Evolutionary conservation across 2,329 filamentous ascomycete genomes (phyloP).

Genomic region (Cytospora piceicola): DNA sequence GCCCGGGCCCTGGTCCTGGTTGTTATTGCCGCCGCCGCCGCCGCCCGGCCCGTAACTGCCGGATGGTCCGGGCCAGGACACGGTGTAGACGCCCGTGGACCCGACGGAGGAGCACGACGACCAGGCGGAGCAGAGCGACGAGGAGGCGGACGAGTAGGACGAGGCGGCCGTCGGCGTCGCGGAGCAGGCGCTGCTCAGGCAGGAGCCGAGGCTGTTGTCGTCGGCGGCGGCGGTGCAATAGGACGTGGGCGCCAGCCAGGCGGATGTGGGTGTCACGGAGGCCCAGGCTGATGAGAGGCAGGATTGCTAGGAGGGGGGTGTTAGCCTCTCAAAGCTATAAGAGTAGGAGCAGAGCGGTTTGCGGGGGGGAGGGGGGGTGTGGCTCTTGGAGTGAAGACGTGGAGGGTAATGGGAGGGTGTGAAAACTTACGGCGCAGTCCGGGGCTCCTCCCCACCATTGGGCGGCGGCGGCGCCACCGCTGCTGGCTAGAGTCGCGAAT

Average conservation of each 20-base stretch:
- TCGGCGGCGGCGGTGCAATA: slow-evolving; percentile 39
- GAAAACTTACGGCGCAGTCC: slow-evolving; percentile 46
- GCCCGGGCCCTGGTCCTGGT: slow-evolving; percentile 2
- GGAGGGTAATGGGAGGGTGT: too few species aligned
- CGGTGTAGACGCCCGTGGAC: slow-evolving; percentile 45
- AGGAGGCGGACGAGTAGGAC: slow-evolving; percentile 43
- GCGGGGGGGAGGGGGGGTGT: not conserved
- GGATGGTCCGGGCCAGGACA: slow-evolving; percentile 41
- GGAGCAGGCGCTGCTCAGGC: slow-evolving; percentile 39
- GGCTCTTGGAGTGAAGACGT: not conserved
- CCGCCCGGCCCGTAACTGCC: slow-evolving; percentile 30
- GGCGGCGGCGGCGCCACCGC: slow-evolving; percentile 31
- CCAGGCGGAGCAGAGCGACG: slow-evolving; percentile 47
- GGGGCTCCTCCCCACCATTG: slow-evolving; percentile 47
- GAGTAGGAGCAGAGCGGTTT: not conserved
- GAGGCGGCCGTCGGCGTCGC: slow-evolving; percentile 38
- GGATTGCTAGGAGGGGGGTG: slow-evolving; percentile 41
- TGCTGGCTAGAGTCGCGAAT: slow-evolving; percentile 23
- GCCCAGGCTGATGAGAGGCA: slow-evolving; percentile 47
- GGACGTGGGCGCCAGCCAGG: slow-evolving; percentile 39
- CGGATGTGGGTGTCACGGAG: slow-evolving; percentile 34
- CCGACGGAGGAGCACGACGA: slow-evolving; percentile 45
- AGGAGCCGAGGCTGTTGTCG: slow-evolving; percentile 37
- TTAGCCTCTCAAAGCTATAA: not conserved
- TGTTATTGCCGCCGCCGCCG: slow-evolving; percentile 5